Evolutionary conservation across 306 rosid species (phyloP), one percentile per base, ranked within the genome.

Genomic region (Mucuna pruriens): DNA sequence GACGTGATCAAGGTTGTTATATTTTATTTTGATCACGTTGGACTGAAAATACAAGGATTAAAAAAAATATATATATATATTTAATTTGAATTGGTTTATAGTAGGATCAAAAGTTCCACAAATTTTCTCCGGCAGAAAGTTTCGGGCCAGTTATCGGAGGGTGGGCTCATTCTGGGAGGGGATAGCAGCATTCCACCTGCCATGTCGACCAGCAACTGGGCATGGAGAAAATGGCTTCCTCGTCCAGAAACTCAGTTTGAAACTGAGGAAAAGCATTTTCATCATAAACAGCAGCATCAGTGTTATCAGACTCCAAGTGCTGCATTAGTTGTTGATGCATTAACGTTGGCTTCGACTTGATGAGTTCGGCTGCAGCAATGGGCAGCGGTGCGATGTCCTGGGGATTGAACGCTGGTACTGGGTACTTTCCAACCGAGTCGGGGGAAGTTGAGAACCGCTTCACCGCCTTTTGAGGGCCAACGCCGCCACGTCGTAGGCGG

Each of bases 101-200:
- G n/a, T n/a, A n/a, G 7, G 29, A 42, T 82, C 45, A 85, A 25
- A 39, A 69, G 88, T 77, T 88, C 99, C 99, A 95, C 48, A 95
- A 84, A 74, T 54, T 82, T 15, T 85, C 93, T 22, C 86, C 90
- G 2, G 75, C 82, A 2, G n/a, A 72, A 80, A 62, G 78, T 67
- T 20, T 83, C 94, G 11, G 86, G 75, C 8, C 84, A 84, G 71
- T 87, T 61, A 11, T 90, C 86, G 0, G 92, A 77, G 0, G 89
- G 84, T 0, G 92, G 72, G 63, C 36, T 85, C 69, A 95, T 89
- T 83, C 95, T 86, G 6, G 99, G 99, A 3, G 99, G 99, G 7
- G 99, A 87, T 36, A 95, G 74, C 61, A 95, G 74, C 99, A 95
- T 91, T 83, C 98, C 99, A 83, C 86, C 93, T 2, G 99, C 99